Evolutionary conservation across 768 basidiomycete genomes (phyloP).

Genomic region (Lenzites betulinus): DNA sequence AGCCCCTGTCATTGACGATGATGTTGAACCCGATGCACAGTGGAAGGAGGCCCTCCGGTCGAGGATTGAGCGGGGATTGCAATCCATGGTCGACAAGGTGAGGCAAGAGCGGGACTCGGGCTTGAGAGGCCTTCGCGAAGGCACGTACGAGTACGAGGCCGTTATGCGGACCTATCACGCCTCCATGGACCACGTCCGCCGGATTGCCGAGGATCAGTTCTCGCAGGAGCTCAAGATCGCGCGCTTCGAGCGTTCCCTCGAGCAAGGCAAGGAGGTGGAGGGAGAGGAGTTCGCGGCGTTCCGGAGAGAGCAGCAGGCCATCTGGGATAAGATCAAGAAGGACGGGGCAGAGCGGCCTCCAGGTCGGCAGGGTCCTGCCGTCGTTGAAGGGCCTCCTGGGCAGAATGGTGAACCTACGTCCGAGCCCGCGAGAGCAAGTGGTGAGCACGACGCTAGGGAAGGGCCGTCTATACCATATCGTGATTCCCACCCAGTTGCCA

Average conservation of each 20-base stretch:
- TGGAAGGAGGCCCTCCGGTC: constrained; percentile 53
- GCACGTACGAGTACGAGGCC: constrained; percentile 36
- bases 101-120: constrained; percentile 57
- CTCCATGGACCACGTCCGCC: constrained; percentile 46
- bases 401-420: constrained; percentile 16
- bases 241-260: constrained; percentile 16
- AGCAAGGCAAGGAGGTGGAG: constrained; percentile 21
- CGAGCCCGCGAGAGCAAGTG: constrained; percentile 7
- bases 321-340: constrained; percentile 51
- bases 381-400: not conserved
- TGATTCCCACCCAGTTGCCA: constrained; percentile 16
- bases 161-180: constrained; percentile 42
- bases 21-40: constrained; percentile 52
- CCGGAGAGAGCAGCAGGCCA: constrained; percentile 43
- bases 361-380: constrained; percentile 12
- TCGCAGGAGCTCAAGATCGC: constrained; percentile 18
- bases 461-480: constrained; percentile 10
- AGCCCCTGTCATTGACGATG: constrained; percentile 12
- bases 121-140: constrained; percentile 42
- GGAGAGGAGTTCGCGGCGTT: constrained; percentile 36
- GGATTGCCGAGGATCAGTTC: constrained; percentile 48
- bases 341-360: constrained; percentile 22
- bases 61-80: constrained; percentile 51
- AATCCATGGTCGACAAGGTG: constrained; percentile 55
- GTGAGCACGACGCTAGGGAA: constrained; percentile 19